A percentile compares a stretch with the other conserved stretches of the same genome.
phyloP scores from a whole-genome alignment of 164 flowering plant species.

The Magnolia officinalis region DNA sequence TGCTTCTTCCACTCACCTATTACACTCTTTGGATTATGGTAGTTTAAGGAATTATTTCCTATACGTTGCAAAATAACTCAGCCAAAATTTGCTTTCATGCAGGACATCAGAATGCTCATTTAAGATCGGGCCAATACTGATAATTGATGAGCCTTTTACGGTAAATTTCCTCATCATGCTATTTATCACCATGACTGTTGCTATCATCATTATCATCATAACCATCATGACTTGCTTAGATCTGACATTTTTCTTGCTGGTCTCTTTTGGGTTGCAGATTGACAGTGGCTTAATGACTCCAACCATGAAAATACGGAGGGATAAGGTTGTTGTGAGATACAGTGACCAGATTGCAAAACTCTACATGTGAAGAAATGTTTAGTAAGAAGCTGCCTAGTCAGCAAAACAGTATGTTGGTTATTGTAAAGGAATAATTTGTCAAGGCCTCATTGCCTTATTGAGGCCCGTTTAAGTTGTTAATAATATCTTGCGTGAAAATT shows the following conservation, averaged over 20 bases:
- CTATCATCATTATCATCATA: not conserved
- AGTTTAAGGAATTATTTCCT: not conserved
- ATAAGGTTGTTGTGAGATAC: slow-evolving; percentile 51
- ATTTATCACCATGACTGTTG: not conserved
- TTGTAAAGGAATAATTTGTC: not conserved
- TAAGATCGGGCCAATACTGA: slow-evolving; percentile 76
- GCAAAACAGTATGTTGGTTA: not conserved
- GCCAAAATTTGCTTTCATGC: slow-evolving; percentile 15
- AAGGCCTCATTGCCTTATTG: not conserved
- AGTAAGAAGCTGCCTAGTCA: not conserved
- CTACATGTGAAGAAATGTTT: slow-evolving; percentile 34
- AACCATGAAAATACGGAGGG: slow-evolving; percentile 85
- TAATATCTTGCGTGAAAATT: not conserved
- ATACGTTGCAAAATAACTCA: not conserved
- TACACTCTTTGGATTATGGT: not conserved
- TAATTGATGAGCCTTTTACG: slow-evolving; percentile 83
- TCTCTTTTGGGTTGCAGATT: slow-evolving; percentile 46
- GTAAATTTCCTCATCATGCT: slow-evolving; percentile 26
- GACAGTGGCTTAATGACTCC: slow-evolving; percentile 93
- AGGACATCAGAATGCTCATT: slow-evolving; percentile 85
- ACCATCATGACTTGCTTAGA: not conserved
- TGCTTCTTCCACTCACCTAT: not conserved
- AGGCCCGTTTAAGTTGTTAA: not conserved
- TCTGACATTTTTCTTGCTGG: not conserved
- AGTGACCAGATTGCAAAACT: slow-evolving; percentile 53